phyloP scores from a whole-genome alignment of 129 eudicot species.

The Escallonia rubra region DNA sequence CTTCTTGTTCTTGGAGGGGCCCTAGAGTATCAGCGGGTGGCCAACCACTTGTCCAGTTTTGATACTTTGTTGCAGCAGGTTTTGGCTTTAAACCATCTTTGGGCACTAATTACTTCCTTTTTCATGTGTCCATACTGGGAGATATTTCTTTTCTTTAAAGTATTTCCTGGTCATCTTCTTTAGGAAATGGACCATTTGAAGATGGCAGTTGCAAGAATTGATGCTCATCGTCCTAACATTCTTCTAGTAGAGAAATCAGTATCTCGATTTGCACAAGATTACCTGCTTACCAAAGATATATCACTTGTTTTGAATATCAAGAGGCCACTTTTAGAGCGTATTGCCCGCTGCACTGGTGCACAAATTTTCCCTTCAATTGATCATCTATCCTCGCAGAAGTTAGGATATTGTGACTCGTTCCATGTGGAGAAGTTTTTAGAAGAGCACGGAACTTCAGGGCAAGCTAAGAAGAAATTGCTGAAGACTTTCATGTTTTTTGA shows the following conservation, averaged over 20 bases:
- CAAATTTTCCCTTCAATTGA: conserved; percentile 58
- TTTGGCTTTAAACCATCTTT: conserved; percentile 6
- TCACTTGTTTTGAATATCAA: conserved; percentile 57
- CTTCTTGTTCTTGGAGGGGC: conserved; percentile 59
- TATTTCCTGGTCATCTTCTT: conserved; percentile 1
- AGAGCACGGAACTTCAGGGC: conserved; percentile 54
- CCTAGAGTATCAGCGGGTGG: conserved; percentile 57
- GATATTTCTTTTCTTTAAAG: neutral
- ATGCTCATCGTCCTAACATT: conserved; percentile 49
- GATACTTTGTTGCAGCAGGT: conserved; percentile 66
- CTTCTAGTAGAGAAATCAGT: conserved; percentile 64
- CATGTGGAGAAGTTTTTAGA: conserved; percentile 53
- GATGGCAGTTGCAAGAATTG: conserved; percentile 64
- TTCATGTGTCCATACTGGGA: neutral
- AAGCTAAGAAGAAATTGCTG: conserved; percentile 45
- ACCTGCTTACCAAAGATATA: conserved; percentile 52
- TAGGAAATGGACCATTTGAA: conserved; percentile 68
- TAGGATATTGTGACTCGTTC: conserved; percentile 50
- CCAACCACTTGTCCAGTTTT: conserved; percentile 58
- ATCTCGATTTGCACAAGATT: conserved; percentile 61
- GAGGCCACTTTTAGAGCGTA: conserved; percentile 58
- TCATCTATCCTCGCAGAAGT: conserved; percentile 35
- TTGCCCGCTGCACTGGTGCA: conserved; percentile 66
- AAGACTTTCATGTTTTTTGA: conserved; percentile 62
- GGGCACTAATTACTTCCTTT: neutral